Base-by-base conservation (phyloP, 2,329 filamentous ascomycete species). In the Pezicula neosporulosa region DNA sequence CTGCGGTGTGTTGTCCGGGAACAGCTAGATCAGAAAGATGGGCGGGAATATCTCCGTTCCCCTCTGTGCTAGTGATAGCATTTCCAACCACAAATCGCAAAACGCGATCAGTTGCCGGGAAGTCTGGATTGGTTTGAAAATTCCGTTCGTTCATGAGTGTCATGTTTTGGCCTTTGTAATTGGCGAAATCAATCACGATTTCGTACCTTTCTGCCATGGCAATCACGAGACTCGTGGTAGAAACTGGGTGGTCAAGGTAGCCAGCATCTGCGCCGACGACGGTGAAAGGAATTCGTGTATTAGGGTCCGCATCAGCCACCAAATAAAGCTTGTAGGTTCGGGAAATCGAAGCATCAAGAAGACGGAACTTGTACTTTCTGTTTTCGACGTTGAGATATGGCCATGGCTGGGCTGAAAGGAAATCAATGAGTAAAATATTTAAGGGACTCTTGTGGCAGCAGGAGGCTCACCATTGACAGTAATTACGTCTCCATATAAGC, bases 131-230 rank as follows among this genome's bases (percentile, higher is more conserved):
- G 3, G 69, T 70, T 10, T 70, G 71, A 41, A 76, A 63, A 4
- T 68, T 66, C 24, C 67, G 66, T 18, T 69, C 68, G 55, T 77
- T 77, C 44, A 62, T 68, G 41, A 77, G 57, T 5, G 69, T 72
- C 53, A 82, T 63, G 53, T 76, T 78, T 60, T 79, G 68, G 38
- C 77, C 77, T 1, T 68, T 68, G 54, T 70, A 77, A 3, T 60
- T 52, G 13, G 73, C 63, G 57, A 84, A 84, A 64, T 83, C 80
- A 49, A 83, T 65, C 16, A 83, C 68, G 19, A 83, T 67, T 57
- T 84, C 81, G 56, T 77, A 83, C 4, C 81, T 73, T 60, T 83
- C 80, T 5, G 77, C 80, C 68, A 80, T 80, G 6, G 77, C 68
- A 36, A 82, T 66, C 33, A 70, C 68, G 4, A 81, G 58, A n/a